phyloP scores from a whole-genome alignment of 768 basidiomycete species.

The Termitomyces titanicus region DNA sequence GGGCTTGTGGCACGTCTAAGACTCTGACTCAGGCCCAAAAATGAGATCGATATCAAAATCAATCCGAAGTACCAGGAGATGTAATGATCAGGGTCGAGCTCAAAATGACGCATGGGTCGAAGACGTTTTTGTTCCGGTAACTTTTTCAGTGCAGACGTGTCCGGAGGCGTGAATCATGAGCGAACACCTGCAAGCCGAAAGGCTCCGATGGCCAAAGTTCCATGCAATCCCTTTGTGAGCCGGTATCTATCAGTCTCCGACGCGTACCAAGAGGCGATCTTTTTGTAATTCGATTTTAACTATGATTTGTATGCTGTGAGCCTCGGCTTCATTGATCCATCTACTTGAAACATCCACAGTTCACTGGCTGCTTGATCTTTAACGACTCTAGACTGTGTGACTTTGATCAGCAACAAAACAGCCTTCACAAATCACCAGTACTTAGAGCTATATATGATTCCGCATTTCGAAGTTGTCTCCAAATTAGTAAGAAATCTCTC shows the following conservation, averaged over 20 bases:
- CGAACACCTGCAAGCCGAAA: background rate
- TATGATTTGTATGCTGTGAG: background rate
- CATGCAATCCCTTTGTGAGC: no score
- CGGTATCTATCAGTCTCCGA: no score
- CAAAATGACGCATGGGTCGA: background rate
- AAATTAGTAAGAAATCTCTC: background rate
- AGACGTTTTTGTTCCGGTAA: background rate
- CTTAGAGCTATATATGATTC: background rate
- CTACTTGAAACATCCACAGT: background rate
- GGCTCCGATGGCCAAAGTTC: background rate
- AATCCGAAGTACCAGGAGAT: background rate
- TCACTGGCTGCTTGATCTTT: background rate
- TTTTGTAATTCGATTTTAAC: background rate
- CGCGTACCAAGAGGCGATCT: background rate
- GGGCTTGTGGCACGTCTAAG: background rate
- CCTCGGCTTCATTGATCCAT: background rate
- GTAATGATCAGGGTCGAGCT: background rate
- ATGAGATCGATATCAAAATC: background rate
- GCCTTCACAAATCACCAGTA: background rate
- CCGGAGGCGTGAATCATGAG: background rate
- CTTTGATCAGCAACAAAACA: background rate
- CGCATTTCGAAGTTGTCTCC: background rate
- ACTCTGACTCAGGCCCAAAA: background rate
- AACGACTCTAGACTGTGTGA: background rate
- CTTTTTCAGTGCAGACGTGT: background rate